Base-by-base conservation (phyloP, 257 asterid genomes). In the Datura wrightii region DNA sequence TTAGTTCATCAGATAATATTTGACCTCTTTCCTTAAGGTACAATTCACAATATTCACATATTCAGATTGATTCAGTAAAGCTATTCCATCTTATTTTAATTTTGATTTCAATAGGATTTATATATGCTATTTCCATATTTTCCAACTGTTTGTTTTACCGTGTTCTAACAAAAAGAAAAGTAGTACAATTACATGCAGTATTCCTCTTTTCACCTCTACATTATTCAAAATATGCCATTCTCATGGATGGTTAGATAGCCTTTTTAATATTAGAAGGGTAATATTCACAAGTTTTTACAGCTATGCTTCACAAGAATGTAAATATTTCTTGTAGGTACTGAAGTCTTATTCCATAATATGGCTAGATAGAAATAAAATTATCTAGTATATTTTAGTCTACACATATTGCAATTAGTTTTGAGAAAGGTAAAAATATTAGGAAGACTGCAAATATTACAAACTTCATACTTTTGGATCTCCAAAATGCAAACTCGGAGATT, bases 401-500 rank as follows among this genome's bases (percentile, higher is more conserved):
- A 8, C 31, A 13, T 7, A 31, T 48, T 15, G 8, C 60, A 76
- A 76, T 13, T 76, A 74, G 24, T 13, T 66, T 41, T 59, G 3
- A 19, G 37, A n/a, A 59, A 69, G 2, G 18, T 41, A 69, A 69
- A 53, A 69, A 69, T 69, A 39, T 3, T 18, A 69, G 63, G 31
- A 31, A 24, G 10, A 76, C 11, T 50, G 19, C 14, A 76, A 76
- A 76, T 50, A 48, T 74, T 71, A n/a, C 34, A 14, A 44, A 44
- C 56, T 18, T 71, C 80, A n/a, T 2, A 2, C 53, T 16, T 44
- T 71, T 5, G 5, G 5, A 10, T 71, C 18, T 71, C 56, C 80
- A 71, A 71, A n/a, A 46, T 18, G 80, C 80, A 71, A 71, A 71
- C 54, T 44, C 58, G 56, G 10, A 72, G 41, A 72, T 9, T n/a